Evolutionary conservation across 441 rosid genomes (phyloP), one percentile per base, ranked within the genome.

Genomic region (Adansonia grandidieri): DNA sequence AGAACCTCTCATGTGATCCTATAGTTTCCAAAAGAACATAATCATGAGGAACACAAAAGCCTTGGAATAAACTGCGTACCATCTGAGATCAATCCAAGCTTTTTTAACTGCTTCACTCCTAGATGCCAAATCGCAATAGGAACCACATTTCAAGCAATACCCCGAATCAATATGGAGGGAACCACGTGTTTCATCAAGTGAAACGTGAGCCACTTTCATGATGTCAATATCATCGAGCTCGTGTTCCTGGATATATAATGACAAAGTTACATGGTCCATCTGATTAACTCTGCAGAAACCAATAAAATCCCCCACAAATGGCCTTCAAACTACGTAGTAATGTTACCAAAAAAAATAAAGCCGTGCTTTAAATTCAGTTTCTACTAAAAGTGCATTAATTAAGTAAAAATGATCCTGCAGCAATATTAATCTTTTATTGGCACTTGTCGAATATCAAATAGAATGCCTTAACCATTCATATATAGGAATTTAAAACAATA

Each of bases 61-160:
- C 58, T 75, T 45, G 72, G 44, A 44, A 60, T 40, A 5, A 47
- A 24, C 45, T 37, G 44, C 4, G 40, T 84, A 91, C 98, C 95
- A 89, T 85, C 82, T 76, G 71, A 93, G 77, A 80, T 80, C 69
- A 76, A 76, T 83, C 92, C 87, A 85, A 85, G 97, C 88, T 75
- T 87, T 83, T 67, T 84, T 82, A 69, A 77, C 88, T 77, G 83
- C 85, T 76, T 74, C 82, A 77, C 19, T 66, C 42, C 85, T 85
- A 84, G 88, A 78, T 77, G 85, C 83, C 40, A 92, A 70, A 75
- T 88, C 80, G 73, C 90, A 69, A 70, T 54, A 73, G 17, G 85
- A 88, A 13, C 93, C 90, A 77, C 98, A 95, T 42, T 83, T 86
- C 80, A 93, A 84, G 83, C 98, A 93, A 80, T 53, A 82, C 69